Conservation (phyloP, 805 yeast species). For the Sugiyamaella americana region DNA sequence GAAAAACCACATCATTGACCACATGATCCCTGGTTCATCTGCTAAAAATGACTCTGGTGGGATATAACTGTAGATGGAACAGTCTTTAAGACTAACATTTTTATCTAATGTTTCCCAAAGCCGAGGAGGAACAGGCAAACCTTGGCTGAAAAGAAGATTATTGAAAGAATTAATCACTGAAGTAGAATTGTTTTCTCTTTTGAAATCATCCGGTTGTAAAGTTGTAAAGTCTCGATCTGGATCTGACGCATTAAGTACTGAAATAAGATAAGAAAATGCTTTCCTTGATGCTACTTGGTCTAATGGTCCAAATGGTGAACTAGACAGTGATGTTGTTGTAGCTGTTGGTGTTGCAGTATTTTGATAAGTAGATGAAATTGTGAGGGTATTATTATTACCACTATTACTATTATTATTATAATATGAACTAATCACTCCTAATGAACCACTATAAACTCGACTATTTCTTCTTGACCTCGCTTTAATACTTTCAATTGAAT, state of each 20-base stretch:
- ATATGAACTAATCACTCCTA: not conserved
- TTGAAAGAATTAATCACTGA: slow-evolving; percentile 59
- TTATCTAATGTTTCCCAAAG: slow-evolving; percentile 85
- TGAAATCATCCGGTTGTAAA: slow-evolving; percentile 72
- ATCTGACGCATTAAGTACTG: slow-evolving; percentile 83
- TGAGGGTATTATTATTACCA: not conserved
- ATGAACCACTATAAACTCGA: not conserved
- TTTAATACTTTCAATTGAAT: not conserved
- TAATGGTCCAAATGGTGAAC: slow-evolving; percentile 84
- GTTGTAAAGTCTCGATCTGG: slow-evolving; percentile 94
- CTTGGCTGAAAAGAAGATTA: slow-evolving; percentile 61
- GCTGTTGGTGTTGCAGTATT: not conserved
- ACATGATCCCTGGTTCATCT: slow-evolving; percentile 55
- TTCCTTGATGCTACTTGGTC: slow-evolving; percentile 80
- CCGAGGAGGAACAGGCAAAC: slow-evolving; percentile 47
- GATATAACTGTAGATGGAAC: slow-evolving; percentile 35
- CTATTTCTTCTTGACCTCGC: not conserved
- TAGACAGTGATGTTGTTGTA: slow-evolving; percentile 16
- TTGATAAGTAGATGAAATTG: not conserved
- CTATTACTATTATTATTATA: not conserved
- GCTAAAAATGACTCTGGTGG: slow-evolving; percentile 55
- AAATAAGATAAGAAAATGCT: slow-evolving; percentile 84
- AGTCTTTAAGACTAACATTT: slow-evolving; percentile 68
- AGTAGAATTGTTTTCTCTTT: slow-evolving; percentile 39
- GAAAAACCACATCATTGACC: slow-evolving; percentile 86